Conservation (phyloP, 768 basidiomycete genomes). For the Mycena polygramma region DNA sequence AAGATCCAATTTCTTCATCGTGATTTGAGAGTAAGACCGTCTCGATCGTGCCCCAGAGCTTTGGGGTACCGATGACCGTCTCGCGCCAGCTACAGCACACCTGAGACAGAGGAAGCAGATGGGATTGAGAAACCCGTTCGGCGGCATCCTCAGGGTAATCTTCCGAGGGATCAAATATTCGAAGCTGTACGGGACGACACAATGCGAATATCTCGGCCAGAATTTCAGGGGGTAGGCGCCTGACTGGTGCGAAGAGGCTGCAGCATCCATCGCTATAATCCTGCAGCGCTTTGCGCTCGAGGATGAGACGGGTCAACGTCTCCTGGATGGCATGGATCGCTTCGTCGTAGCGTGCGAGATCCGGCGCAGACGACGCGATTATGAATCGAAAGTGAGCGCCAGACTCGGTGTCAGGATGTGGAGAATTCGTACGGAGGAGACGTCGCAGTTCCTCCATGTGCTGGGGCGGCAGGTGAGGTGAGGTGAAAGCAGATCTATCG, state of each 20-base stretch:
- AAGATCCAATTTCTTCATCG: no score
- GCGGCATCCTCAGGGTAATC: background rate
- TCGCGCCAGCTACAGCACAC: background rate
- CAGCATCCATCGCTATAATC: background rate
- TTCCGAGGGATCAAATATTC: no score
- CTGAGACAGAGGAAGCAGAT: background rate
- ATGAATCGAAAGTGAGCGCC: background rate
- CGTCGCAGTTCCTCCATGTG: no score
- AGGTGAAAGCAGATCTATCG: no score
- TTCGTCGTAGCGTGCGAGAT: background rate
- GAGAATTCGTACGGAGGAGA: no score
- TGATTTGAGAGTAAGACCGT: background rate
- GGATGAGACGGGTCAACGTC: background rate
- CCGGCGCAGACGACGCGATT: background rate
- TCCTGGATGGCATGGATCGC: background rate
- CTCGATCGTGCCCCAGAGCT: background rate
- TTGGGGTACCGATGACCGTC: background rate
- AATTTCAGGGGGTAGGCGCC: background rate
- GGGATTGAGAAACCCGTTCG: background rate
- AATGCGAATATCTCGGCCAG: constrained; percentile 2
- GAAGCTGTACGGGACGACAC: background rate
- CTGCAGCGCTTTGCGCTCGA: background rate
- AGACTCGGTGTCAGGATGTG: no score
- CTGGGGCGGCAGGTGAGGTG: no score
- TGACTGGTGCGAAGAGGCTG: background rate